These are phyloP conservation scores for Fonsecaea pedrosoi DNA, from an alignment of 2,329 filamentous ascomycete genomes.

Conservation along the genomic window DNA sequence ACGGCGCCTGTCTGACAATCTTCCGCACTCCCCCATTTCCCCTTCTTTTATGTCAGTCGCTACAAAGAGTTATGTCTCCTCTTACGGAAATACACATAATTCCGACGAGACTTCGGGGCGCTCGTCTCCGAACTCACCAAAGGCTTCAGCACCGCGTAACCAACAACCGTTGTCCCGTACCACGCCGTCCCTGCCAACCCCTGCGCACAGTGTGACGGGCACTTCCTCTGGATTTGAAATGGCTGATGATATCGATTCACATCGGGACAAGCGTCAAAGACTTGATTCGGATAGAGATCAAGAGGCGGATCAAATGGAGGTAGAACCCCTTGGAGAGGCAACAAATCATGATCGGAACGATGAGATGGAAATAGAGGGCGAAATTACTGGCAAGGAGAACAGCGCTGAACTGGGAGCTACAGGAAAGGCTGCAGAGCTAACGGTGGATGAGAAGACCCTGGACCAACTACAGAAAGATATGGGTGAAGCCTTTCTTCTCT, in stretches of 20 bases:
- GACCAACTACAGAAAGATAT: slow-evolving; percentile 55
- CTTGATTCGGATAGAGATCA: slow-evolving; percentile 24
- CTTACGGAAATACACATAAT: slow-evolving; percentile 52
- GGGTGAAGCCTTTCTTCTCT: slow-evolving; percentile 56
- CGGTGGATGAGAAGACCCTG: slow-evolving; percentile 44
- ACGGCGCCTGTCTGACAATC: slow-evolving; percentile 34
- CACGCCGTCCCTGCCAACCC: slow-evolving; percentile 54
- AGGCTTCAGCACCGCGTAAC: slow-evolving; percentile 50
- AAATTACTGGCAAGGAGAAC: slow-evolving; percentile 4
- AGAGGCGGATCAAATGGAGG: slow-evolving; percentile 33
- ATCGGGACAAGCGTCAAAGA: slow-evolving; percentile 39
- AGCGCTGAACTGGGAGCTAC: background rate
- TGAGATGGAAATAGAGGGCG: slow-evolving; percentile 24
- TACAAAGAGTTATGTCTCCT: slow-evolving; percentile 56
- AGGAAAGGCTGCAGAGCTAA: slow-evolving; percentile 3
- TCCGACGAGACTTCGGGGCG: slow-evolving; percentile 41
- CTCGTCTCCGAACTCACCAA: slow-evolving; percentile 51
- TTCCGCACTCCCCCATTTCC: slow-evolving; percentile 42
- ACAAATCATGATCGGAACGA: slow-evolving; percentile 40
- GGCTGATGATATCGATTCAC: slow-evolving; percentile 42
- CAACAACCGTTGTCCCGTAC: slow-evolving; percentile 49
- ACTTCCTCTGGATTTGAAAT: slow-evolving; percentile 45
- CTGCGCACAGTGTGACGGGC: slow-evolving; percentile 54
- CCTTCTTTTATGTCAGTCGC: slow-evolving; percentile 59
- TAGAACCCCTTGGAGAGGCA: slow-evolving; percentile 28